These are phyloP conservation scores for Trichoderma virens DNA, from an alignment of 495 filamentous ascomycete genomes.

Conservation along the genomic window DNA sequence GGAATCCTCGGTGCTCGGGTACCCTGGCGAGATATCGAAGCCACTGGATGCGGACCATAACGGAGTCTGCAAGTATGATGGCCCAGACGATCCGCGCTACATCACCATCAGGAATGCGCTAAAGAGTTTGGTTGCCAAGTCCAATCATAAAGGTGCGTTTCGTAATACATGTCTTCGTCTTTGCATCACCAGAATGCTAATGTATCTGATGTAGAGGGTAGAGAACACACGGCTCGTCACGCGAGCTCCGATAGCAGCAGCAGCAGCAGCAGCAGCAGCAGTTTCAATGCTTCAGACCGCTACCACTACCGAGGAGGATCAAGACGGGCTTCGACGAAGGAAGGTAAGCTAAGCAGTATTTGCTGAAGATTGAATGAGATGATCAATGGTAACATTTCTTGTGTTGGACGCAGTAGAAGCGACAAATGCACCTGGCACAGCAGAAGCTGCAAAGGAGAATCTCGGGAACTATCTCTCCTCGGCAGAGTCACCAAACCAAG, in stretches of 20 bases:
- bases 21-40: constrained; percentile 31
- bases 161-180: not conserved
- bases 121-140: constrained; percentile 15
- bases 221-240: not conserved
- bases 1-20: constrained; percentile 39
- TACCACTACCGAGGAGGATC: not conserved
- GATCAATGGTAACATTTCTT: not conserved
- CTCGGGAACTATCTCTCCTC: not conserved
- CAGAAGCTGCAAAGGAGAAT: not conserved
- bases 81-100: constrained; percentile 35
- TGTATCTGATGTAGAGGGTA: not conserved
- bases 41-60: constrained; percentile 41
- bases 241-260: not conserved
- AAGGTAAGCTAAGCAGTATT: constrained; percentile 13
- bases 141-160: constrained; percentile 2
- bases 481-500: constrained; percentile 5
- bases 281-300: not conserved
- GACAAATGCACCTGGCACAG: not conserved
- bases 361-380: not conserved
- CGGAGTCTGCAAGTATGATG: constrained; percentile 39
- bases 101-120: constrained; percentile 30
- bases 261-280: not conserved
- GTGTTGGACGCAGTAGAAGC: not conserved
- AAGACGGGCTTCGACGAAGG: not conserved
- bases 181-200: not conserved